Conservation (phyloP, 2,329 filamentous ascomycete genomes). For the Cladosporium sp. region DNA sequence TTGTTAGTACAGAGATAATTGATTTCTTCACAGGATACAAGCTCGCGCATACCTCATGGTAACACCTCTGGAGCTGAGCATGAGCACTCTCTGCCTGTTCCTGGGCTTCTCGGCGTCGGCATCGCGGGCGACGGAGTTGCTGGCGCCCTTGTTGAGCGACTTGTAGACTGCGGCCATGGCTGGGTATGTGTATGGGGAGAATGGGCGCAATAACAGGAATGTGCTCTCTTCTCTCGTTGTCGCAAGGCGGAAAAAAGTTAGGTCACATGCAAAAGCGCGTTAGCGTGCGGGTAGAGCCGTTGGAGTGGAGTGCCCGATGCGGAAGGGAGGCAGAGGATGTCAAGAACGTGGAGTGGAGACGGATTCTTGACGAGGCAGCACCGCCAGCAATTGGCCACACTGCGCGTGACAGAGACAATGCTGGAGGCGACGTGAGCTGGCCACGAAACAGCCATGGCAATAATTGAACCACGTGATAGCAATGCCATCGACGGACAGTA, state of each 20-base stretch:
- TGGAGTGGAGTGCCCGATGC: background rate
- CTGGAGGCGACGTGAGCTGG: background rate
- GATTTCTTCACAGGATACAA: background rate
- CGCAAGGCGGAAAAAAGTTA: slow-evolving; percentile 19
- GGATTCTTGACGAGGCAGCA: background rate
- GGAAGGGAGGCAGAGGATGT: background rate
- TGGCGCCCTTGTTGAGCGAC: slow-evolving; percentile 48
- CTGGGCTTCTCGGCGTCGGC: slow-evolving; percentile 37
- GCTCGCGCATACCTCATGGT: slow-evolving; percentile 67
- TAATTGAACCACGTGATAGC: background rate
- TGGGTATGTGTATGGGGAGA: background rate
- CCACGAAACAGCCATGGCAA: background rate
- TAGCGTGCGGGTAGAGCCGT: background rate
- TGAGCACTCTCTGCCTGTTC: slow-evolving; percentile 68
- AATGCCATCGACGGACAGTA: background rate
- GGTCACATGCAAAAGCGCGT: slow-evolving; percentile 2
- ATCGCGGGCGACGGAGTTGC: slow-evolving; percentile 38
- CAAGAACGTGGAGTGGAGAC: background rate
- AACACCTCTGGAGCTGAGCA: slow-evolving; percentile 88
- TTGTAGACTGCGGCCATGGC: slow-evolving; percentile 60
- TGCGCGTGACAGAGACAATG: background rate
- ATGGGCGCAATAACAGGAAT: background rate
- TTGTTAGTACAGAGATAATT: background rate
- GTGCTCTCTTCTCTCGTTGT: slow-evolving; percentile 4
- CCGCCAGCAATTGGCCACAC: background rate